Conservation (phyloP, 1,139 yeast genomes). For the Candida glucosophila region DNA sequence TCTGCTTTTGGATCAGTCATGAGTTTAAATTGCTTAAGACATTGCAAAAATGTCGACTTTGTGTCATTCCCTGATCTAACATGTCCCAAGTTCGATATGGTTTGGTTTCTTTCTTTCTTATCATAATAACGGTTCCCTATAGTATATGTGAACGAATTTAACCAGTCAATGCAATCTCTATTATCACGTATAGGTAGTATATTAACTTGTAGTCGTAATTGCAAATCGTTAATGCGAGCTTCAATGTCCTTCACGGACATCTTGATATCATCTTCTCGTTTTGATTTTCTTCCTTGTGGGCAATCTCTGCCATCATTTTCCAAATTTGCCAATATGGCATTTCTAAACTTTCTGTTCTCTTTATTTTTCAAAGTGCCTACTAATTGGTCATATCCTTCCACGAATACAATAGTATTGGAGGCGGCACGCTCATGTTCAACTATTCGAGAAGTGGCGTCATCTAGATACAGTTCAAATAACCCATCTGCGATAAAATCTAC, state of each 20-base stretch:
- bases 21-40: slow-evolving; percentile 46
- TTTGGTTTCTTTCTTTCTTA: slow-evolving; percentile 43
- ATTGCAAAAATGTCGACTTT: slow-evolving; percentile 37
- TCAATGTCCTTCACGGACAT: slow-evolving; percentile 32
- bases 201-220: slow-evolving; percentile 28
- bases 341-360: slow-evolving; percentile 39
- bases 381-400: slow-evolving; percentile 41
- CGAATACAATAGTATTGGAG: slow-evolving; percentile 38
- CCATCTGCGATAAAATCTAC: slow-evolving; percentile 24
- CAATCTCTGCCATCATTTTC: slow-evolving; percentile 4
- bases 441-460: slow-evolving; percentile 9
- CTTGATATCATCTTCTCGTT: slow-evolving; percentile 9
- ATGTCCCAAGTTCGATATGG: slow-evolving; percentile 44
- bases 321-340: slow-evolving; percentile 23
- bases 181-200: slow-evolving; percentile 38
- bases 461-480: slow-evolving; percentile 5
- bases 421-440: too few species aligned
- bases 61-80: slow-evolving; percentile 47
- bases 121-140: slow-evolving; percentile 47
- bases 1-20: slow-evolving; percentile 43
- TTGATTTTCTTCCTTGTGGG: slow-evolving; percentile 2
- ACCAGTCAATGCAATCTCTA: slow-evolving; percentile 45
- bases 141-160: slow-evolving; percentile 48
- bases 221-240: slow-evolving; percentile 17
- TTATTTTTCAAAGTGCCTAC: slow-evolving; percentile 32